A percentile compares a stretch with the other conserved stretches of the same genome.
These are phyloP conservation scores for Leccinellum albellum DNA, from an alignment of 768 basidiomycete genomes.

Conservation along the genomic window DNA sequence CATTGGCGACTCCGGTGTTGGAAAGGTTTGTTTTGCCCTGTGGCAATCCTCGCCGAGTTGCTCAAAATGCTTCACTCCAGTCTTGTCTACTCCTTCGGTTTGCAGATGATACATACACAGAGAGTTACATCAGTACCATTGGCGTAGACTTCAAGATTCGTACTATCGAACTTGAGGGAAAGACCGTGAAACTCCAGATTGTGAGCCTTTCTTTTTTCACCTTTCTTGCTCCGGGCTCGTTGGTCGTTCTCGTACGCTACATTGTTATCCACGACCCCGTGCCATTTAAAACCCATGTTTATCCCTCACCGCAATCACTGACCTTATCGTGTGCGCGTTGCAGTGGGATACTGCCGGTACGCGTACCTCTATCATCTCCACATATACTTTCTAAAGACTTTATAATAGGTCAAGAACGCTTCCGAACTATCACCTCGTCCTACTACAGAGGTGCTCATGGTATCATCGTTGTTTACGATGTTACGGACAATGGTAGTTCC, in stretches of 20 bases:
- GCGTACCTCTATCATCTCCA: constrained; percentile 13
- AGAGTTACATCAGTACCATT: constrained; percentile 96
- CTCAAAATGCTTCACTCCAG: constrained; percentile 42
- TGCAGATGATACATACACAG: constrained; percentile 96
- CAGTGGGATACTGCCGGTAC: constrained; percentile 95
- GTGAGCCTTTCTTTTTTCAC: constrained; percentile 46
- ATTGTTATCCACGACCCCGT: not conserved
- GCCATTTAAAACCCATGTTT: not conserved
- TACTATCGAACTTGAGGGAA: constrained; percentile 97
- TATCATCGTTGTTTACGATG: constrained; percentile 98
- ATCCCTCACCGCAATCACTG: constrained; percentile 2
- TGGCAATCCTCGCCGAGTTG: constrained; percentile 13
- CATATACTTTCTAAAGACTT: constrained; percentile 2
- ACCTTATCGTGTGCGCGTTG: constrained; percentile 15
- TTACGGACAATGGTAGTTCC: constrained; percentile 83
- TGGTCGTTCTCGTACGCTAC: not conserved
- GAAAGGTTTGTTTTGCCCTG: constrained; percentile 56
- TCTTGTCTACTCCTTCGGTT: constrained; percentile 91
- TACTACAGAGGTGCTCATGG: constrained; percentile 99
- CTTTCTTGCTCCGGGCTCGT: constrained; percentile 1
- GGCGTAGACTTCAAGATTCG: constrained; percentile 99
- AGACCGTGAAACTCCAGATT: constrained; percentile 98
- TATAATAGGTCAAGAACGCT: constrained; percentile 84
- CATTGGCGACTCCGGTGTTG: constrained; percentile 94
- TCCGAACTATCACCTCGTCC: constrained; percentile 98